Conservation (phyloP, 495 filamentous ascomycete species). For the Xylona heveae region DNA sequence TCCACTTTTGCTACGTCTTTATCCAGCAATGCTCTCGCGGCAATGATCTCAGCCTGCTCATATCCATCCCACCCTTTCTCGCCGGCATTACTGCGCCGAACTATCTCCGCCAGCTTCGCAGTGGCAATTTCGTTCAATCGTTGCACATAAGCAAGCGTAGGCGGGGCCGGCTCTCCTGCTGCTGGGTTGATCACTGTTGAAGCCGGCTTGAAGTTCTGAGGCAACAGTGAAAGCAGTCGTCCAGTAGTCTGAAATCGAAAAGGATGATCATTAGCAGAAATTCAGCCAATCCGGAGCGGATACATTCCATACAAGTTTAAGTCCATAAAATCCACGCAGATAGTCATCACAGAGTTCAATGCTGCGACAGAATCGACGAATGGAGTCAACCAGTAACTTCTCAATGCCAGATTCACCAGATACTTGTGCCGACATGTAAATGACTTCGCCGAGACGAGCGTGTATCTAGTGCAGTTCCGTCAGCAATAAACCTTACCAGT, state of each 20-base stretch:
- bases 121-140: conserved; percentile 53
- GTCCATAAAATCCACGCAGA: conserved; percentile 75
- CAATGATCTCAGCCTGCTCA: conserved; percentile 51
- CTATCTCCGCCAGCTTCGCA: conserved; percentile 51
- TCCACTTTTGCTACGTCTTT: conserved; percentile 12
- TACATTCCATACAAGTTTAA: conserved; percentile 45
- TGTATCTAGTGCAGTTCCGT: conserved; percentile 37
- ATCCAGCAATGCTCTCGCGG: conserved; percentile 52
- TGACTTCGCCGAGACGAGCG: conserved; percentile 65
- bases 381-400: conserved; percentile 40
- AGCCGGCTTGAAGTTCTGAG: conserved; percentile 8
- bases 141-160: conserved; percentile 30
- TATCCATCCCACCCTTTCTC: conserved; percentile 53
- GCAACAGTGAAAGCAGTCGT: conserved; percentile 11
- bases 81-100: conserved; percentile 33
- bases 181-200: conserved; percentile 8
- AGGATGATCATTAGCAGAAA: neutral
- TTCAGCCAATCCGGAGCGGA: neutral
- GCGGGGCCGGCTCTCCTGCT: conserved; percentile 10
- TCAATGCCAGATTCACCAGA: conserved; percentile 21
- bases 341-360: conserved; percentile 89
- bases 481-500: too few relatives aligned
- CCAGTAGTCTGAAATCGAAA: conserved; percentile 5
- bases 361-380: conserved; percentile 70
- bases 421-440: conserved; percentile 42